A percentile compares a stretch with the other conserved stretches of the same genome.
These are phyloP conservation scores for Somion occarium DNA, from an alignment of 1,284 basidiomycete genomes.

Conservation along the genomic window DNA sequence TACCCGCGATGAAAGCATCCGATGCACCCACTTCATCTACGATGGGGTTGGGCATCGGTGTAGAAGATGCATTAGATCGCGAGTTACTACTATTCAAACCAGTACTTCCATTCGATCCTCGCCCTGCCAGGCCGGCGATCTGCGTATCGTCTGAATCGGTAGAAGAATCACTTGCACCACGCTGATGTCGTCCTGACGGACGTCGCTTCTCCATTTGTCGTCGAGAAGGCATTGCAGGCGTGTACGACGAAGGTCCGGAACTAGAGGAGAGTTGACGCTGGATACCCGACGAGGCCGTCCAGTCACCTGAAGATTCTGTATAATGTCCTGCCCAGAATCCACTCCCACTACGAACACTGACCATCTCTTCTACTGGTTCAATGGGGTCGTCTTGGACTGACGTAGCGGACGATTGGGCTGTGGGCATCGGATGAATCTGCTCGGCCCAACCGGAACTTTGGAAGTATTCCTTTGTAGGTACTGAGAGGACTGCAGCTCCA, in stretches of 20 bases:
- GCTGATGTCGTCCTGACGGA: conserved; percentile 19
- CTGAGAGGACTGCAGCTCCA: conserved; percentile 72
- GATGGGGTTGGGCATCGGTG: conserved; percentile 23
- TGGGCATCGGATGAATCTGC: neutral
- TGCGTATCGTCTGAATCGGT: conserved; percentile 55
- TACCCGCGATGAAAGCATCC: conserved; percentile 75
- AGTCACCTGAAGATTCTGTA: conserved; percentile 52
- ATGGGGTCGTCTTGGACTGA: neutral
- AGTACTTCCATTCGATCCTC: conserved; percentile 12
- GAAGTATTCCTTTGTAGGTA: conserved; percentile 79
- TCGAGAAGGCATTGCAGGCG: neutral
- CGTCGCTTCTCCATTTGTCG: conserved; percentile 9
- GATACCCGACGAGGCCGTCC: conserved; percentile 33
- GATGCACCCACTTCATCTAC: conserved; percentile 71
- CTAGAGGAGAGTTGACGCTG: conserved; percentile 16
- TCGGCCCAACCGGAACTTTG: conserved; percentile 73
- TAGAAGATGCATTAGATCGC: neutral
- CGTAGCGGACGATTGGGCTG: neutral
- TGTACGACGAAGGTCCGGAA: conserved; percentile 9
- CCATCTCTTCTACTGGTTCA: conserved; percentile 20
- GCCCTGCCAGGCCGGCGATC: conserved; percentile 24
- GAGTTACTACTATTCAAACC: conserved; percentile 6
- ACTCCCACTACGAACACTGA: conserved; percentile 68
- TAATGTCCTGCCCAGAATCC: conserved; percentile 63
- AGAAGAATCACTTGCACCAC: conserved; percentile 33